Evolutionary conservation across 192 early-diverging fungal genomes (phyloP), one percentile per base, ranked within the genome.

Genomic region (Backusella liffmaniae): DNA sequence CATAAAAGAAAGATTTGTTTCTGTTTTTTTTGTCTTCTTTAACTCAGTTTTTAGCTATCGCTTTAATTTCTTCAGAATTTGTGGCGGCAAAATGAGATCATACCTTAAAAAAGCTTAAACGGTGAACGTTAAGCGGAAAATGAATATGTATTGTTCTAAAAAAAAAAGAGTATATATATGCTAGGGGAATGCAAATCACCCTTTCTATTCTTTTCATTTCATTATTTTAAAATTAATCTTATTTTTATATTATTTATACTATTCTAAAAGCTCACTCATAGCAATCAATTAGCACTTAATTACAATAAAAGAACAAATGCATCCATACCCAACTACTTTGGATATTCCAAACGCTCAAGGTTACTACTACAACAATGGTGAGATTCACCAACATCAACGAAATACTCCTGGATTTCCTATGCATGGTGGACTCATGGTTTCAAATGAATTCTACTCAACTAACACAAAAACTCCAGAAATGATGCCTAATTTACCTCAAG

Each of bases 401-500:
- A 29, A 62, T 29, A 62, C 9, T 12, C 4, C 56, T 29, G 23
- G 7, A 12, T 62, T 29, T 62, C 10, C 4, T 29, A 29, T 13
- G 9, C 56, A 62, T 10, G 12, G 26, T 62, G 23, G 56, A 29
- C 7, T 62, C 21, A 29, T 62, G 23, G 56, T 13, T 26, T n/a
- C 56, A 13, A 26, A 62, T 62, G 56, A 62, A 62, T 62, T 62
- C 2, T 62, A 29, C 29, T 10, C 56, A 26, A 9, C 26, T 13
- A 62, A 62, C 4, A 4, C 26, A 62, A 62, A 62, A 62, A 62
- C 3, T 10, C 23, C 21, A 26, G 23, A 62, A 13, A 62, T 12
- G 56, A 62, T 62, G 56, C 26, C 21, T 62, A 62, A 62, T 62
- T 26, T 62, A 62, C 9, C 56, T 62, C 56, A 62, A 62, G 56